Evolutionary conservation across 164 flowering plant genomes (phyloP).

Genomic region (Sedum album): DNA sequence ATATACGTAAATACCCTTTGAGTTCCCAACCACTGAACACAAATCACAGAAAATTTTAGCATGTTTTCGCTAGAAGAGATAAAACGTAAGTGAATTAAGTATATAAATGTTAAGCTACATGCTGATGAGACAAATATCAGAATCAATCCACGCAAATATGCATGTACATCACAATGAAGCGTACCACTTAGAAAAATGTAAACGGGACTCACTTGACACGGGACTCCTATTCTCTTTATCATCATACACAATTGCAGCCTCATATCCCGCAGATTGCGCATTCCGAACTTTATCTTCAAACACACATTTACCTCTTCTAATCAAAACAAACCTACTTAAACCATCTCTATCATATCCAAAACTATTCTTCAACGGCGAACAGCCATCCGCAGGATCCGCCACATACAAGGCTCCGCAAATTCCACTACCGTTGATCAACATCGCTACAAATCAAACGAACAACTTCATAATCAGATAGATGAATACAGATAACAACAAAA

Average conservation of each 20-base stretch:
- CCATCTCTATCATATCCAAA: constrained; percentile 10
- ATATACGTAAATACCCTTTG: constrained; percentile 29
- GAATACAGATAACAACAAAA: too few species aligned
- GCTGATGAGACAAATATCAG: background rate
- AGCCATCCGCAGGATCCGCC: constrained; percentile 51
- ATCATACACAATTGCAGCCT: constrained; percentile 44
- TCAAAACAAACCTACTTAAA: constrained; percentile 28
- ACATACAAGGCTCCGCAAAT: constrained; percentile 38
- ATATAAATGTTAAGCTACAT: background rate
- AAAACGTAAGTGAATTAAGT: background rate
- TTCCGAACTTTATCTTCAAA: constrained; percentile 45
- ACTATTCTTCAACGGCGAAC: constrained; percentile 25
- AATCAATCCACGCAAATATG: background rate
- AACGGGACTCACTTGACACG: constrained; percentile 38
- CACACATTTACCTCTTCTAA: constrained; percentile 43
- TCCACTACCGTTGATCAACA: constrained; percentile 25
- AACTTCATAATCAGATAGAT: background rate
- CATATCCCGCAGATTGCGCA: constrained; percentile 44
- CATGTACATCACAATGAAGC: too few species aligned
- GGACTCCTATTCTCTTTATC: constrained; percentile 24
- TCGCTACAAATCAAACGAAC: constrained; percentile 17
- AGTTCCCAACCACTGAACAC: constrained; percentile 38
- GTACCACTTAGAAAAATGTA: background rate
- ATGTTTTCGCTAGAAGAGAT: background rate
- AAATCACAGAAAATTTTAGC: background rate